Evolutionary conservation across 768 basidiomycete genomes (phyloP).

Genomic region (Kwoniella dendrophila): DNA sequence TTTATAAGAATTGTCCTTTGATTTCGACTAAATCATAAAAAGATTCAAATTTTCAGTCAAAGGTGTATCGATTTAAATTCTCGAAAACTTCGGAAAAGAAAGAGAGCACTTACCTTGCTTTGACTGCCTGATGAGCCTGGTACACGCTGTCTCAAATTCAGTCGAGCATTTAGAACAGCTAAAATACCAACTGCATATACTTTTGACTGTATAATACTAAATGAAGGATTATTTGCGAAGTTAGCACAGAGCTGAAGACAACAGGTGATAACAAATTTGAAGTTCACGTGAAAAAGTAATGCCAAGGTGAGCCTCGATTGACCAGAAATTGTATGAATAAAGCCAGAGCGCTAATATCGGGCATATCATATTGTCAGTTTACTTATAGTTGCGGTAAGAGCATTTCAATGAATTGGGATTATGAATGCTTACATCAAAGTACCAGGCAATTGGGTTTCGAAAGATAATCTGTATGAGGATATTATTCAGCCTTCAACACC

Average conservation of each 20-base stretch:
- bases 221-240: no score
- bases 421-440: neutral
- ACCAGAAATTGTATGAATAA: neutral
- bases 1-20: neutral
- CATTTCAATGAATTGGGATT: neutral
- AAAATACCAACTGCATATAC: neutral
- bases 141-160: neutral
- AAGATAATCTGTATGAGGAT: neutral
- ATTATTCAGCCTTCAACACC: no score
- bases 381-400: neutral
- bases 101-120: neutral
- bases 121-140: neutral
- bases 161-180: neutral
- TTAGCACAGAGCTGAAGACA: no score
- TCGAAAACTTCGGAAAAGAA: neutral
- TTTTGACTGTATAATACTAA: neutral
- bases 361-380: neutral
- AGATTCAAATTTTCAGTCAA: no score
- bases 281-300: neutral
- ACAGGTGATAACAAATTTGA: no score
- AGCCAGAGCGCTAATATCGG: neutral
- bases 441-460: neutral
- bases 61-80: no score
- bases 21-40: no score
- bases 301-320: neutral